Base-by-base conservation (phyloP, 805 yeast genomes). In the Clavispora vitiphila region DNA sequence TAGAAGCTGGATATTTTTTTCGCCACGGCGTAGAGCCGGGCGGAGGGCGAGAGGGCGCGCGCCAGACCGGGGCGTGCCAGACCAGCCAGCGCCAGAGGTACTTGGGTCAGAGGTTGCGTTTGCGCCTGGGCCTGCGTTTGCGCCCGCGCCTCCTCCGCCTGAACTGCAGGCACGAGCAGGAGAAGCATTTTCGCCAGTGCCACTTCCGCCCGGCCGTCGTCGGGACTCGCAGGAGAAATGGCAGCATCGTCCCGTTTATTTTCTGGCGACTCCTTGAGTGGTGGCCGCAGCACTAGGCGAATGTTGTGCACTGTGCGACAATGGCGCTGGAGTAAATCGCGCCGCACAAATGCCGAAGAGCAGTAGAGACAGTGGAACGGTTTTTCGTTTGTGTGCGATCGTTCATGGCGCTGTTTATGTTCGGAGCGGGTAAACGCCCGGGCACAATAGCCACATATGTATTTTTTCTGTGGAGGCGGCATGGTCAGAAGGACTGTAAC, bases 361-460 rank as follows among this genome's bases (percentile, higher is more conserved):
- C 95, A 86, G 39, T 78, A 72, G 26, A 75, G 67, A 54, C 95
- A 86, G 44, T 78, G 79, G 63, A 83, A 86, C 1, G 95, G 95
- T 48, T 87, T 79, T 54, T 81, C 87, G 53, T 83, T 83, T 11
- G 89, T 83, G 56, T 85, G 93, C 1, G 88, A 80, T 21, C 90
- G 64, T 59, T 85, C 91, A 54, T 85, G 93, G 37, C 93, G 74
- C 32, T 82, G 77, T 51, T 83, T 76, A 60, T 85, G 93, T 58
- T 85, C 93, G 9, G 85, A 77, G 39, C 93, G 66, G n/a, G 88
- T 78, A 56, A 85, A 85, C 6, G 87, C 83, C 48, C 90, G 70
- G 24, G 89, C 86, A 54, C 95, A 86, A 56, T 77, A 85, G 6
- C 85, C 79, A 63, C 95, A 86, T 30, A 83, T 76, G 60, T 84